These are phyloP conservation scores for Cryphonectria parasitica DNA, from an alignment of 2,329 filamentous ascomycete genomes.

Conservation along the genomic window DNA sequence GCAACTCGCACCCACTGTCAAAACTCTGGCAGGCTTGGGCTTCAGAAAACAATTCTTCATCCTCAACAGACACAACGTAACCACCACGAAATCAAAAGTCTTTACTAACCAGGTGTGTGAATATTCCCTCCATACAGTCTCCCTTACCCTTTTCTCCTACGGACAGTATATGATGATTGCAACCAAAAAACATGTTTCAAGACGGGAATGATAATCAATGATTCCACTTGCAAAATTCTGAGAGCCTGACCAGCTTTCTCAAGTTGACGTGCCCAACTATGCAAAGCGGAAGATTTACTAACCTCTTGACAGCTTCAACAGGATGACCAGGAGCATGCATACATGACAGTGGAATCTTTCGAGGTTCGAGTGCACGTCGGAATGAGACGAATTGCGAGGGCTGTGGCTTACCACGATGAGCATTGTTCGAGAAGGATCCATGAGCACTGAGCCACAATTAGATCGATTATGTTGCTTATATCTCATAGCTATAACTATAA, in stretches of 20 bases:
- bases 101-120: conserved; percentile 8
- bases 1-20: neutral
- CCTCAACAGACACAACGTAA: neutral
- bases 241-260: conserved; percentile 3
- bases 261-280: neutral
- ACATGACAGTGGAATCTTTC: no score
- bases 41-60: neutral
- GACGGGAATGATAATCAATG: conserved; percentile 44
- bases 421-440: neutral
- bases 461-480: neutral
- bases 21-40: neutral
- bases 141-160: neutral
- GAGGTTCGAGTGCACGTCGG: neutral
- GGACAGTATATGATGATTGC: conserved; percentile 32
- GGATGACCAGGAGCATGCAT: neutral
- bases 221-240: conserved; percentile 36
- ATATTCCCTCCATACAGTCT: neutral
- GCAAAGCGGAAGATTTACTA: neutral
- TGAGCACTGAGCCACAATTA: neutral
- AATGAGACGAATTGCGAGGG: neutral
- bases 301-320: neutral
- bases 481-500: neutral
- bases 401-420: neutral
- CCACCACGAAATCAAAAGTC: neutral
- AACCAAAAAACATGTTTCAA: conserved; percentile 42